phyloP scores from a whole-genome alignment of 176 grass and related monocot genomes.

The Carex kokanica region DNA sequence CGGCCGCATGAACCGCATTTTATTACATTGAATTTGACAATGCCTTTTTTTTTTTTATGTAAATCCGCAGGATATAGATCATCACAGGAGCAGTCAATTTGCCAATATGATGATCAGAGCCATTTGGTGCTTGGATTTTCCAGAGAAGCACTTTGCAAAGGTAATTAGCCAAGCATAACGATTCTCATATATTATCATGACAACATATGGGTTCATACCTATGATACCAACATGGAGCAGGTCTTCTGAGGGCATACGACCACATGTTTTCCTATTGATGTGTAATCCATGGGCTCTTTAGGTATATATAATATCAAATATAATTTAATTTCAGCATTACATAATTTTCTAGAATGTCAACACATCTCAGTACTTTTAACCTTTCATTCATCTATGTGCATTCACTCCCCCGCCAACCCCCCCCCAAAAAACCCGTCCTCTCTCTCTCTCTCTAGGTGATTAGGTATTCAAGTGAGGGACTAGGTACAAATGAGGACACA shows the following conservation, averaged over 20 bases:
- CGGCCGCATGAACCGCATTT: too few species aligned
- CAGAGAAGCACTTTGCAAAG: conserved; percentile 84
- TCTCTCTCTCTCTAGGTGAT: too few species aligned
- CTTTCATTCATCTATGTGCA: background rate
- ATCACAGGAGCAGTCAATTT: conserved; percentile 35
- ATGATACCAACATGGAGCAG: background rate
- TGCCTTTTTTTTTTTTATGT: background rate
- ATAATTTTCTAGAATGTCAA: background rate
- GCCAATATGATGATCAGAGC: conserved; percentile 43
- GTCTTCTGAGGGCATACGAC: background rate
- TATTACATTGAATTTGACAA: too few species aligned
- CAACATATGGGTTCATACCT: background rate
- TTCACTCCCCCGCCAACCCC: background rate
- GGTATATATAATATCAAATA: conserved; percentile 6
- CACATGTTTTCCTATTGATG: conserved; percentile 4
- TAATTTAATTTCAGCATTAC: background rate
- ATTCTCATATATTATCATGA: background rate
- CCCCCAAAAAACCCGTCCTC: too few species aligned
- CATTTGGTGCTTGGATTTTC: conserved; percentile 57
- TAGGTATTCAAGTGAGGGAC: too few species aligned
- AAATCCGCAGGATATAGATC: conserved; percentile 45
- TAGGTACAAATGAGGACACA: too few species aligned
- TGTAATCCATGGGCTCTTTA: background rate
- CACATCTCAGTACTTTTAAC: background rate
- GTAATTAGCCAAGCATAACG: conserved; percentile 26